Conservation (phyloP, 768 basidiomycete genomes). For the Arthromyces matolae region DNA sequence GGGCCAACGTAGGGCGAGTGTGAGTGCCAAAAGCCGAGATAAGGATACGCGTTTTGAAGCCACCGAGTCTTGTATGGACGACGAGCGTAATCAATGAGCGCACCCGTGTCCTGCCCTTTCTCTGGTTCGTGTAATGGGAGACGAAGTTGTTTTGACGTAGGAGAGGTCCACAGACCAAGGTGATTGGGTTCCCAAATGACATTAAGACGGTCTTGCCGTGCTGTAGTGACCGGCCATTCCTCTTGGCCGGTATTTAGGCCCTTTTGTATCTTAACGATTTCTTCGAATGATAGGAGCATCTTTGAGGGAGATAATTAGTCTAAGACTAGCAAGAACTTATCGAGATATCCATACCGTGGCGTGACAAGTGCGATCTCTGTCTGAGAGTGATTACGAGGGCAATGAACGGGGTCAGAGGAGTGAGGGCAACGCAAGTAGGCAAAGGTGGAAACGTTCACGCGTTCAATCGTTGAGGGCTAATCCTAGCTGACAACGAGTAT, state of each 20-base stretch:
- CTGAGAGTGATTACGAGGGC: too few species aligned
- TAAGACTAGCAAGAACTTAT: too few species aligned
- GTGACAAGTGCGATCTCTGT: too few species aligned
- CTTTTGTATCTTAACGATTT: neutral
- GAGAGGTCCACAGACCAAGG: conserved; percentile 3
- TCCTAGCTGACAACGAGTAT: too few species aligned
- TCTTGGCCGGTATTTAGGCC: neutral
- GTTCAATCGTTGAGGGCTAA: too few species aligned
- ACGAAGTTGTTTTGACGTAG: neutral
- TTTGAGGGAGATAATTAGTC: too few species aligned
- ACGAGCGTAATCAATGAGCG: neutral
- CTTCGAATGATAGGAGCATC: neutral
- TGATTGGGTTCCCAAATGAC: conserved; percentile 4
- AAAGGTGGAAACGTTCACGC: too few species aligned
- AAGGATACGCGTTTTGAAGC: neutral
- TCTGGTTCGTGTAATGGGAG: neutral
- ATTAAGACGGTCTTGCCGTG: neutral
- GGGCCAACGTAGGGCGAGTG: neutral
- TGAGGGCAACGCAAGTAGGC: too few species aligned
- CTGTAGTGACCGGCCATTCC: neutral
- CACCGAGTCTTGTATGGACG: conserved; percentile 4
- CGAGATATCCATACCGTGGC: too few species aligned
- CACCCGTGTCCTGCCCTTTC: neutral
- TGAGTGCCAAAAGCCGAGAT: conserved; percentile 7
- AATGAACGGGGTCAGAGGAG: too few species aligned